Base-by-base conservation (phyloP, 2,329 filamentous ascomycete genomes). In the Alternaria burnsii region DNA sequence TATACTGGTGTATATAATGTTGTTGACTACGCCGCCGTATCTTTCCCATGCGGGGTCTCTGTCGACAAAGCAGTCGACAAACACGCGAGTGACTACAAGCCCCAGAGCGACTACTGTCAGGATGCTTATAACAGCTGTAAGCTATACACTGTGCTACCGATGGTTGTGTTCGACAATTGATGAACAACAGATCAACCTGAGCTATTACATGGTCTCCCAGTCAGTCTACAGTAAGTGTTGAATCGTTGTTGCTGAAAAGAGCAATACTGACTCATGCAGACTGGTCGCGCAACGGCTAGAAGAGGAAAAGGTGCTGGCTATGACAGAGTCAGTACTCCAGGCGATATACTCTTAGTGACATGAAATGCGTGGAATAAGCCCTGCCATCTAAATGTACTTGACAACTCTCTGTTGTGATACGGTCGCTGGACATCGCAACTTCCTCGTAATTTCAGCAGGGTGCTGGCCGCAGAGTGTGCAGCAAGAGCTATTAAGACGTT, bases 1-100 rank as follows among this genome's bases (percentile, higher is more conserved):
- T 81, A 82, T 47, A 82, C 80, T 3, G 79, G 77, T n/a, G 79
- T 84, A 1, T 84, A 77, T 60, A 84, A 84, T 50, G 75, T 84
- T 6, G 71, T 84, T 5, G 82, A 84, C 59, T 84, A 83, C 60
- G 75, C 79, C 41, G 76, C 79, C 0, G 76, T 80, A 3, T 82
- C 80, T 0, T 84, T 84, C 55, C 82, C 82, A 1, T 75, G 71
- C 10, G 81, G 81, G 0, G 55, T 81, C 1, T 58, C 55, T 20
- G 82, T 74, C 7, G 79, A 83, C 47, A 79, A 78, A 55, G 65
- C 72, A 22, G 65, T 77, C 28, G 82, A 84, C 48, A 60, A 67
- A 18, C 65, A 67, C 41, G 30, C 65, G 14, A 38, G 59, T 2
- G 71, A 73, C 5, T 63, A 74, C 9, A 65, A 65, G 32, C 64